Evolutionary conservation across 208 protist species (phyloP).

Genomic region (Porcisia hertigi): DNA sequence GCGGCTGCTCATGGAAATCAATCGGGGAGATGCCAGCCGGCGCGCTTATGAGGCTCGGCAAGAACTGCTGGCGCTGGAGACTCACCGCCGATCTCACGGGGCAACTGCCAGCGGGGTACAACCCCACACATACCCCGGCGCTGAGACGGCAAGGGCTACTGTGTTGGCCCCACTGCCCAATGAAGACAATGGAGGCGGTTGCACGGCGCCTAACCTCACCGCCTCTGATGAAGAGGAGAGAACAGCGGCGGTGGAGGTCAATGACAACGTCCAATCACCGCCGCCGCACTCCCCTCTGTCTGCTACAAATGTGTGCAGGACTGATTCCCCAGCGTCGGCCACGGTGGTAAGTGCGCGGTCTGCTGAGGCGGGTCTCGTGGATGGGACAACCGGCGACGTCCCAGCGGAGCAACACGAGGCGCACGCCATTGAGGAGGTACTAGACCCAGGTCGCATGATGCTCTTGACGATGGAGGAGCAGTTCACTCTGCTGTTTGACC

Average conservation of each 20-base stretch:
- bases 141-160: not conserved
- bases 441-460: conserved; percentile 28
- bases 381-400: not conserved
- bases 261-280: not conserved
- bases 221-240: not conserved
- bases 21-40: conserved; percentile 53
- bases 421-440: conserved; percentile 34
- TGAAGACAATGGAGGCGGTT: not conserved
- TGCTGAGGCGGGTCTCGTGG: not conserved
- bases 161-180: not conserved
- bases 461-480: conserved; percentile 48
- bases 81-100: conserved; percentile 9
- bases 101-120: not conserved
- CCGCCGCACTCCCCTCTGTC: not conserved
- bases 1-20: conserved; percentile 55
- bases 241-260: not conserved
- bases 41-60: conserved; percentile 60
- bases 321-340: not conserved
- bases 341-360: not conserved
- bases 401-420: conserved; percentile 10
- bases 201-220: not conserved
- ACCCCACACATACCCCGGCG: conserved; percentile 15
- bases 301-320: not conserved
- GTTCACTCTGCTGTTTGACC: conserved; percentile 84
- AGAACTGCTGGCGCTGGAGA: conserved; percentile 80